A percentile compares a stretch with the other conserved stretches of the same genome.
Evolutionary conservation across 1,284 basidiomycete genomes (phyloP).

Genomic region (Rhizoctonia solani): DNA sequence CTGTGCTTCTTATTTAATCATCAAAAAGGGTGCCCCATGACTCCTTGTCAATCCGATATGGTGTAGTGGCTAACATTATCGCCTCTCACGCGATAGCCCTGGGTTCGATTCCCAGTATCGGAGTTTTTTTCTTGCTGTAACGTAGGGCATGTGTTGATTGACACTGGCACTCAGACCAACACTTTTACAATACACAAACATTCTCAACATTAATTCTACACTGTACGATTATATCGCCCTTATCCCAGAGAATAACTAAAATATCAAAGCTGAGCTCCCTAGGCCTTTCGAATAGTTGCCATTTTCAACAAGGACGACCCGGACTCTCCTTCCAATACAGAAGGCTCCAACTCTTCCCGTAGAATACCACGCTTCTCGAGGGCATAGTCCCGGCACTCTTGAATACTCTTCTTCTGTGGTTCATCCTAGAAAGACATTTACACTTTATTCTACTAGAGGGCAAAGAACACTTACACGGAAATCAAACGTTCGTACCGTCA

Average conservation of each 20-base stretch:
- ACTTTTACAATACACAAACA: no score
- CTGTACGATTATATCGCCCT: background rate
- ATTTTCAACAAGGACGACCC: slow-evolving; percentile 22
- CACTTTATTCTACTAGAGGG: no score
- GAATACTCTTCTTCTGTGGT: slow-evolving; percentile 14
- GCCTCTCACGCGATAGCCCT: no score
- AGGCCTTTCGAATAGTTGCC: slow-evolving; percentile 16
- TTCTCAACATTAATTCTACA: background rate
- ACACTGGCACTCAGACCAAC: no score
- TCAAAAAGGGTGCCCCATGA: background rate
- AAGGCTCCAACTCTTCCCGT: slow-evolving; percentile 25
- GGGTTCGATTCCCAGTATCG: slow-evolving; percentile 35
- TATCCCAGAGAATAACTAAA: background rate
- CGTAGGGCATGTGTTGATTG: no score
- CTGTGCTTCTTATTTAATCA: background rate
- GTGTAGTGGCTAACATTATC: slow-evolving; percentile 35
- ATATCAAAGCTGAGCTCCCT: background rate
- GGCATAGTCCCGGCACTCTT: slow-evolving; percentile 20
- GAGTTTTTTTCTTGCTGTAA: slow-evolving; percentile 30
- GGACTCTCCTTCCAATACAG: slow-evolving; percentile 9
- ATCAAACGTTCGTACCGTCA: background rate
- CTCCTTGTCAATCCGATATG: background rate
- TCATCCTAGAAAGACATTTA: background rate
- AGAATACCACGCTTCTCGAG: slow-evolving; percentile 17
- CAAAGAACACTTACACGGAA: slow-evolving; percentile 1